These are phyloP conservation scores for Polyplosphaeria fusca DNA, from an alignment of 495 filamentous ascomycete genomes.

Conservation along the genomic window DNA sequence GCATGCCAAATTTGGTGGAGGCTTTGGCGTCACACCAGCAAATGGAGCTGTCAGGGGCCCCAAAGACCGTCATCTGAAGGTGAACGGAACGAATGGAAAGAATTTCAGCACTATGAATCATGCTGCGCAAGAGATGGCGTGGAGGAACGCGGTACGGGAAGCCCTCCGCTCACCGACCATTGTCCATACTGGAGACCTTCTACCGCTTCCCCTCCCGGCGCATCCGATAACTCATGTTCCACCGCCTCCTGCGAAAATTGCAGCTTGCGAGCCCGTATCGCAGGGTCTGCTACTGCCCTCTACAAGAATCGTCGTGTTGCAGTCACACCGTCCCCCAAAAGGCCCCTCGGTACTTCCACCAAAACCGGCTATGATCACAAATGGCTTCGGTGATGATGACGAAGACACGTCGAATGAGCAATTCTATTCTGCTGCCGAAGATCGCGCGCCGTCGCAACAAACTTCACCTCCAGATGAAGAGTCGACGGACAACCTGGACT, in stretches of 20 bases:
- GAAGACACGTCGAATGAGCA: constrained; percentile 80
- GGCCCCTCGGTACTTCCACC: constrained; percentile 42
- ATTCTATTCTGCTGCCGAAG: constrained; percentile 84
- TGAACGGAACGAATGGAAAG: constrained; percentile 20
- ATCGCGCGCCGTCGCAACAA: constrained; percentile 58
- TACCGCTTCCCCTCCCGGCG: constrained; percentile 77
- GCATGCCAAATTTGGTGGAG: constrained; percentile 61
- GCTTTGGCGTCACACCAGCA: constrained; percentile 46
- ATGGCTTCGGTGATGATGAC: constrained; percentile 61
- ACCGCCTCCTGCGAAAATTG: constrained; percentile 66
- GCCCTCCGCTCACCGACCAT: constrained; percentile 68
- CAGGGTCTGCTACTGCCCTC: constrained; percentile 74
- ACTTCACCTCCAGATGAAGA: constrained; percentile 54
- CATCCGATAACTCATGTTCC: constrained; percentile 86
- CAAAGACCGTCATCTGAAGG: constrained; percentile 21
- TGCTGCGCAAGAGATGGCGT: constrained; percentile 52
- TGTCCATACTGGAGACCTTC: constrained; percentile 77
- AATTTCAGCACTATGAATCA: constrained; percentile 33
- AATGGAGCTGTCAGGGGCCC: constrained; percentile 43
- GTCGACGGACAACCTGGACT: constrained; percentile 41
- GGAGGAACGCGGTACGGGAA: constrained; percentile 74
- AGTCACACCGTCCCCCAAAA: constrained; percentile 48
- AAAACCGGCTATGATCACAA: constrained; percentile 46
- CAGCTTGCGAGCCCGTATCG: constrained; percentile 69
- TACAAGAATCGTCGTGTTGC: constrained; percentile 66